A percentile compares a stretch with the other conserved stretches of the same genome.
These are phyloP conservation scores for Lotus japonicus DNA, from an alignment of 306 rosid genomes.

Conservation along the genomic window DNA sequence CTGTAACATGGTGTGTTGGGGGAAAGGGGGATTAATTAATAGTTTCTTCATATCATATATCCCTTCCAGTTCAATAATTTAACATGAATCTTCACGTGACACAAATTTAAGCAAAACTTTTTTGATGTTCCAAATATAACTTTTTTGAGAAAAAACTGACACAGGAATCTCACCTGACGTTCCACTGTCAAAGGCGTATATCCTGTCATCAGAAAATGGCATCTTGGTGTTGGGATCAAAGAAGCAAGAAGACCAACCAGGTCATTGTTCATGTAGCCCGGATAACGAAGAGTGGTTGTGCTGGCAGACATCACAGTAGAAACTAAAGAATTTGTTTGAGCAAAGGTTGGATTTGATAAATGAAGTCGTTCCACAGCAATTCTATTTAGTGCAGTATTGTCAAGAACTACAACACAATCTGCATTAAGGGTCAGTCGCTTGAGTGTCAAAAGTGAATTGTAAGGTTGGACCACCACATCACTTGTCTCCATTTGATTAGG, in stretches of 20 bases:
- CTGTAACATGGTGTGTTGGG: no score
- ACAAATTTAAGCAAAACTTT: background rate
- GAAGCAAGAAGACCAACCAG: slow-evolving; percentile 99
- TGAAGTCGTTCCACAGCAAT: slow-evolving; percentile 98
- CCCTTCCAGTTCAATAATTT: slow-evolving; percentile 18
- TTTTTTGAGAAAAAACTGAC: background rate
- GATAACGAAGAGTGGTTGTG: slow-evolving; percentile 94
- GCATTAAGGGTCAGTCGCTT: slow-evolving; percentile 94
- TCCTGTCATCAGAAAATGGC: slow-evolving; percentile 99
- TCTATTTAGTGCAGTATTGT: slow-evolving; percentile 93
- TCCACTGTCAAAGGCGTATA: slow-evolving; percentile 97
- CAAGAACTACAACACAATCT: slow-evolving; percentile 98
- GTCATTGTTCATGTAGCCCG: slow-evolving; percentile 99
- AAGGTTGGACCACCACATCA: slow-evolving; percentile 99
- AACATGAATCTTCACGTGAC: slow-evolving; percentile 2
- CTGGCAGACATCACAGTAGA: slow-evolving; percentile 99
- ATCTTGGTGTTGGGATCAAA: slow-evolving; percentile 94
- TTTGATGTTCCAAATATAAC: background rate
- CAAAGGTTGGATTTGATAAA: slow-evolving; percentile 93
- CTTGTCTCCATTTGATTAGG: slow-evolving; percentile 99
- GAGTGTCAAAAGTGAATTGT: slow-evolving; percentile 94
- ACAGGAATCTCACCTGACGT: slow-evolving; percentile 63
- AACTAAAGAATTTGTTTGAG: slow-evolving; percentile 94
- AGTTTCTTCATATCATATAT: no score
- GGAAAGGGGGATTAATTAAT: no score